A percentile compares a stretch with the other conserved stretches of the same genome.
Conservation (phyloP, 768 basidiomycete species). For the Trametes maxima region DNA sequence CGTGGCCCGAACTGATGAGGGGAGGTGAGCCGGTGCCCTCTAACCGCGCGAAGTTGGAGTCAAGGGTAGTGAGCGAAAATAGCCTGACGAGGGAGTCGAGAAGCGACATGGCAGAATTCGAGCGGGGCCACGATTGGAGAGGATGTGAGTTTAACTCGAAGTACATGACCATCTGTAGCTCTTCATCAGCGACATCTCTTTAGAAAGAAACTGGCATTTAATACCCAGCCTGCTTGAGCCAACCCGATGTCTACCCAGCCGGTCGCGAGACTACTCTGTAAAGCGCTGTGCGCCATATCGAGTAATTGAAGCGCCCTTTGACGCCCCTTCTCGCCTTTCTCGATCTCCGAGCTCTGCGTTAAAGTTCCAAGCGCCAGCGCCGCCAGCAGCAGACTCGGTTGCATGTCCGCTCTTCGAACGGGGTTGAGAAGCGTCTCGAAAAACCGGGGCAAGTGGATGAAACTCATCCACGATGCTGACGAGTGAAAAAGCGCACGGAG, state of each 20-base stretch:
- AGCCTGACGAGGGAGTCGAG: slow-evolving; percentile 18
- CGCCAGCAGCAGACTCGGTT: slow-evolving; percentile 66
- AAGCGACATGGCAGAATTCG: slow-evolving; percentile 12
- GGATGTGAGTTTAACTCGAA: slow-evolving; percentile 22
- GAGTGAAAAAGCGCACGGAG: slow-evolving; percentile 63
- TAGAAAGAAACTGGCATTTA: background rate
- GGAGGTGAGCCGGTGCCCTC: slow-evolving; percentile 41
- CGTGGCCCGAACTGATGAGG: background rate
- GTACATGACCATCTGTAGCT: slow-evolving; percentile 17
- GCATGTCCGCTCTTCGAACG: slow-evolving; percentile 51
- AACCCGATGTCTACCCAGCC: slow-evolving; percentile 43
- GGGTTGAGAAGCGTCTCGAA: slow-evolving; percentile 60
- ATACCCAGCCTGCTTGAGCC: slow-evolving; percentile 17
- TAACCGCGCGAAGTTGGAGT: slow-evolving; percentile 40
- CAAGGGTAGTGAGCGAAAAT: slow-evolving; percentile 42
- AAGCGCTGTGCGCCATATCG: slow-evolving; percentile 48
- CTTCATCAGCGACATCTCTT: background rate
- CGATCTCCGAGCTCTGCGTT: slow-evolving; percentile 11
- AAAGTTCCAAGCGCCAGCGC: slow-evolving; percentile 39
- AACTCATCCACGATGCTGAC: slow-evolving; percentile 73
- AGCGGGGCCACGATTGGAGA: background rate
- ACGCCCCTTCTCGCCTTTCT: slow-evolving; percentile 8
- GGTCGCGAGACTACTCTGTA: slow-evolving; percentile 63
- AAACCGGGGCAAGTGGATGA: slow-evolving; percentile 71
- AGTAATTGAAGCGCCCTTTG: slow-evolving; percentile 49